Evolutionary conservation across 768 basidiomycete species (phyloP).

Genomic region (Hygrophorus pudorinus): DNA sequence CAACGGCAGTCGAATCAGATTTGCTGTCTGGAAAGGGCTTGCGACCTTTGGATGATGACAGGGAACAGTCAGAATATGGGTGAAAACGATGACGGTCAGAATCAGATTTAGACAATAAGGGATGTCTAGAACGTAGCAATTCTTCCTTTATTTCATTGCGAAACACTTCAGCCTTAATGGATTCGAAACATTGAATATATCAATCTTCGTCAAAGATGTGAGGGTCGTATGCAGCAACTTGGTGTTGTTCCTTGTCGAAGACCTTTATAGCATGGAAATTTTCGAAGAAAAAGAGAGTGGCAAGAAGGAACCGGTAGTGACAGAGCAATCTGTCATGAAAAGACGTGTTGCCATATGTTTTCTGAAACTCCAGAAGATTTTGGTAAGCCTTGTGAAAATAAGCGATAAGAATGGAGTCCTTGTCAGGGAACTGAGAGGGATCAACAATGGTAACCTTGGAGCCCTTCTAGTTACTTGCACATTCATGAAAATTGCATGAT

Average conservation of each 20-base stretch:
- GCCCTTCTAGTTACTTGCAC: no score
- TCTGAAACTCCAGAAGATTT: no score
- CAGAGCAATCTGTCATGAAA: not conserved
- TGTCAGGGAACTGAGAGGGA: no score
- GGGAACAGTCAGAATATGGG: conserved; percentile 5
- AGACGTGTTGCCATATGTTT: not conserved
- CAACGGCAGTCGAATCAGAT: no score
- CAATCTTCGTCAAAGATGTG: not conserved
- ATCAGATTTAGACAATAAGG: conserved; percentile 5
- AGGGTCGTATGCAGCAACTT: not conserved
- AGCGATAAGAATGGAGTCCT: no score
- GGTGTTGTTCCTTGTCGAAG: conserved; percentile 9
- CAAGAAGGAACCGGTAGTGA: not conserved
- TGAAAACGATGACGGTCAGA: conserved; percentile 2
- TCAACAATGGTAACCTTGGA: no score
- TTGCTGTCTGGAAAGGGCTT: no score
- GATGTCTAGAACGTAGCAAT: no score
- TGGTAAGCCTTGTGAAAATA: no score
- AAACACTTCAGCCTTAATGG: not conserved
- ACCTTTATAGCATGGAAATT: conserved; percentile 10
- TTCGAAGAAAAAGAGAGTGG: conserved; percentile 5
- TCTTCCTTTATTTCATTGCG: no score
- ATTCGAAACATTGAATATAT: not conserved
- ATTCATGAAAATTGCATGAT: no score
- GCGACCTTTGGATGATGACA: no score